phyloP scores from a whole-genome alignment of 176 grass and related monocot species.

The Ampelocalamus luodianensis region DNA sequence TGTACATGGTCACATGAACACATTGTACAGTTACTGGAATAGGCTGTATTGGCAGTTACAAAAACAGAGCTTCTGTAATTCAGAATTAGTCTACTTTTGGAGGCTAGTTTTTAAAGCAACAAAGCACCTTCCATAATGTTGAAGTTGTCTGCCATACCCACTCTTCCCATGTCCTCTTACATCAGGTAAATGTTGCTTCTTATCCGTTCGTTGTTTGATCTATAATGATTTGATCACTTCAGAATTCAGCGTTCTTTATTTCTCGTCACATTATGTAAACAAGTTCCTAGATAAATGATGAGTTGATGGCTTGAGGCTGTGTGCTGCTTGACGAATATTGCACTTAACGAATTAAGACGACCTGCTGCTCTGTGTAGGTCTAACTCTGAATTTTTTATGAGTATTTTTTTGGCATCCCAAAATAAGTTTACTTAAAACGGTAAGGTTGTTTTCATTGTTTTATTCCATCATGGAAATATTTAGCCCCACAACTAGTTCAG shows the following conservation, averaged over 20 bases:
- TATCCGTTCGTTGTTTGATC: background rate
- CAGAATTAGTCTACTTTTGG: background rate
- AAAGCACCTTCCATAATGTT: background rate
- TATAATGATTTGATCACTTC: background rate
- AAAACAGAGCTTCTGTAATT: background rate
- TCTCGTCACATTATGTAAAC: background rate
- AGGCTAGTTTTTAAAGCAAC: background rate
- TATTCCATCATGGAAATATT: background rate
- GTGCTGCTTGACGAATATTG: background rate
- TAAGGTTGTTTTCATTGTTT: background rate
- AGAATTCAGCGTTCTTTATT: slow-evolving; percentile 19
- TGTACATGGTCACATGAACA: background rate
- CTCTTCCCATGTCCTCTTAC: background rate
- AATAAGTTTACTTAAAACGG: background rate
- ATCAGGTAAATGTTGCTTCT: slow-evolving; percentile 38
- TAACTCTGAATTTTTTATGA: background rate
- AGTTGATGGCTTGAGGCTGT: background rate
- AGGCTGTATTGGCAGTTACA: background rate
- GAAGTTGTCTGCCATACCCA: background rate
- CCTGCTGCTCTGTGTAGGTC: background rate
- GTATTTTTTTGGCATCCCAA: background rate
- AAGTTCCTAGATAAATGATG: slow-evolving; percentile 12
- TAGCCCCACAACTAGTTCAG: background rate
- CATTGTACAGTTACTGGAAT: slow-evolving; percentile 6
- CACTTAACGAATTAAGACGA: background rate